Evolutionary conservation across 2,329 filamentous ascomycete genomes (phyloP).

Genomic region (Bipolaris sorokiniana): DNA sequence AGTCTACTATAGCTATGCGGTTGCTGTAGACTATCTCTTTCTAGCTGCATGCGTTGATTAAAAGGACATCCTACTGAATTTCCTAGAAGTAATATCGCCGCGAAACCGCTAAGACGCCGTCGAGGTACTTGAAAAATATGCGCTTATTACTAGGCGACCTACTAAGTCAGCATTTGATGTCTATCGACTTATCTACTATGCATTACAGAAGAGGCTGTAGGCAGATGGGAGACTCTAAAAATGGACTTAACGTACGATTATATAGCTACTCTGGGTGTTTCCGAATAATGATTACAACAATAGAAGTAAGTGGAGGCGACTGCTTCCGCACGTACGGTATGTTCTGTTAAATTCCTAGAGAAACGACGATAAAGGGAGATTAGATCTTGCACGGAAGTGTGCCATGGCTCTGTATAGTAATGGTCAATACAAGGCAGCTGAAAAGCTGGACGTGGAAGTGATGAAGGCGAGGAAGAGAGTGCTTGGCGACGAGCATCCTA

Average conservation of each 20-base stretch:
- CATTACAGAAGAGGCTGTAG: conserved; percentile 12
- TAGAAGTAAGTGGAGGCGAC: neutral
- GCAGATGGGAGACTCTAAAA: conserved; percentile 5
- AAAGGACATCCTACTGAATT: conserved; percentile 28
- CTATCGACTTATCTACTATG: conserved; percentile 21
- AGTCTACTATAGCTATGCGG: conserved; percentile 22
- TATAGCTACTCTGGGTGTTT: conserved; percentile 8
- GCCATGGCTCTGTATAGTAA: neutral
- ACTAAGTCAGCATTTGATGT: conserved; percentile 17
- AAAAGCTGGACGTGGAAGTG: neutral
- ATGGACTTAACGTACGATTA: conserved; percentile 17
- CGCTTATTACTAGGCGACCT: conserved; percentile 18
- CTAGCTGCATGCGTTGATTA: conserved; percentile 51
- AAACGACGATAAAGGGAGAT: neutral
- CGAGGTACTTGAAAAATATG: conserved; percentile 12
- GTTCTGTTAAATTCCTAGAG: neutral
- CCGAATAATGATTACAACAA: neutral
- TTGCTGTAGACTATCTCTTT: conserved; percentile 48
- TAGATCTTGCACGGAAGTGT: neutral
- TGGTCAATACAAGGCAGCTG: neutral
- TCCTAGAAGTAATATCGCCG: conserved; percentile 20
- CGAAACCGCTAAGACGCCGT: conserved; percentile 18
- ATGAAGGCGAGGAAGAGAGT: neutral
- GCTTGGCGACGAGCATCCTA: too few relatives aligned
- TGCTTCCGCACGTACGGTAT: neutral